Evolutionary conservation across 331 rosid species (phyloP).

Genomic region (Dryas integrifolia): DNA sequence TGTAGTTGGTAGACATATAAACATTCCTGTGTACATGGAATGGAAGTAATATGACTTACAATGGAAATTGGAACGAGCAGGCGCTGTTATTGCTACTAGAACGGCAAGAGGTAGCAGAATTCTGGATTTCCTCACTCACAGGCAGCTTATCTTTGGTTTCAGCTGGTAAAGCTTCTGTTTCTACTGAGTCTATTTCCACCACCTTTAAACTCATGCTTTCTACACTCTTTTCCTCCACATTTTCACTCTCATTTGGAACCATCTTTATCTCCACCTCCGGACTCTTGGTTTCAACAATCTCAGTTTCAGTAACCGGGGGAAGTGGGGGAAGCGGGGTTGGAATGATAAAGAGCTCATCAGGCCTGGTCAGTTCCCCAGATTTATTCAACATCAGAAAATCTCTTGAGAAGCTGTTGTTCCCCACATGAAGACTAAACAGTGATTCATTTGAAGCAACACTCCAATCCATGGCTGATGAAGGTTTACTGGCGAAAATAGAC

Average conservation of each 20-base stretch:
- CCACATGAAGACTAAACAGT: slow-evolving; percentile 57
- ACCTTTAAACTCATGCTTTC: neutral
- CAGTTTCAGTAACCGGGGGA: neutral
- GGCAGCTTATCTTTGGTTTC: neutral
- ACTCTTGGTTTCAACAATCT: neutral
- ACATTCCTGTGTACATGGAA: neutral
- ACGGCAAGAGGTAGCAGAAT: slow-evolving; percentile 7
- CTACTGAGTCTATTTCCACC: slow-evolving; percentile 9
- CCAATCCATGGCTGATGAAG: slow-evolving; percentile 55
- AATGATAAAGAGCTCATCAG: slow-evolving; percentile 20
- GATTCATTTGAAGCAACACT: slow-evolving; percentile 68
- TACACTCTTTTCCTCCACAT: slow-evolving; percentile 6
- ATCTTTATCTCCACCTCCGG: neutral
- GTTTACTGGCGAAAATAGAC: slow-evolving; percentile 34
- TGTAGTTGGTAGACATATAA: neutral
- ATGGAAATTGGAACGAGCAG: slow-evolving; percentile 55
- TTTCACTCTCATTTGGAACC: neutral
- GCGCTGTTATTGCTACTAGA: slow-evolving; percentile 38
- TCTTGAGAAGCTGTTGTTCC: slow-evolving; percentile 57
- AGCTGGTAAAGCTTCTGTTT: slow-evolving; percentile 7
- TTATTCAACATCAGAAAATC: slow-evolving; percentile 22
- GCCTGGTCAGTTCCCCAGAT: slow-evolving; percentile 19
- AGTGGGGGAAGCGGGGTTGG: slow-evolving; percentile 19
- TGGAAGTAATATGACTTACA: slow-evolving; percentile 37
- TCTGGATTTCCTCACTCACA: slow-evolving; percentile 10